Evolutionary conservation across 1,139 yeast species (phyloP).

Genomic region (Ogataea hybrid): DNA sequence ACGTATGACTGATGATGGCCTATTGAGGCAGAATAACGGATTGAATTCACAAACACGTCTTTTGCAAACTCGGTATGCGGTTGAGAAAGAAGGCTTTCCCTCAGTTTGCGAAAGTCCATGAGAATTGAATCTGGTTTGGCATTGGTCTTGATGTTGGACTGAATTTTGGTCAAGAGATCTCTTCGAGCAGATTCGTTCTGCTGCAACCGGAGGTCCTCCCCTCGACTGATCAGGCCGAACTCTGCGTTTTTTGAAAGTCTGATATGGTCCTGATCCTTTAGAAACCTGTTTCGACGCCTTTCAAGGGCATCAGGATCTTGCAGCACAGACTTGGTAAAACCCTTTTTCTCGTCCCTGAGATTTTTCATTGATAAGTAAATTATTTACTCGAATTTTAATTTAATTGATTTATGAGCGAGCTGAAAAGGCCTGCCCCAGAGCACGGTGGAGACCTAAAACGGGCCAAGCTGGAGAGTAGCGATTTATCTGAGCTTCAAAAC

Average conservation of each 20-base stretch:
- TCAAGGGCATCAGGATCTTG: conserved; percentile 13
- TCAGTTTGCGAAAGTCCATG: conserved; percentile 43
- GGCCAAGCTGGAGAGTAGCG: neutral
- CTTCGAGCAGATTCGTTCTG: conserved; percentile 41
- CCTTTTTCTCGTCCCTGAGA: neutral
- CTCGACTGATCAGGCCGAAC: conserved; percentile 58
- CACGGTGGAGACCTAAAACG: neutral
- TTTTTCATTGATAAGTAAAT: conserved; percentile 2
- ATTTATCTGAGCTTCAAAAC: neutral
- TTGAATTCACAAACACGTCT: conserved; percentile 50
- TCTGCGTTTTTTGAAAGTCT: conserved; percentile 20
- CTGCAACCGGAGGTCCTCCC: conserved; percentile 53
- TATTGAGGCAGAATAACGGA: conserved; percentile 43
- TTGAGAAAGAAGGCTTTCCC: conserved; percentile 51
- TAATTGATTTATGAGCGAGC: conserved; percentile 1
- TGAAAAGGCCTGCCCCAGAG: conserved; percentile 1
- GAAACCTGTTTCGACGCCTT: conserved; percentile 23
- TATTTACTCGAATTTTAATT: neutral
- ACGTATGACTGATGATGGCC: conserved; percentile 58
- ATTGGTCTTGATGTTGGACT: conserved; percentile 3
- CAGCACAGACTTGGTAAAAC: neutral
- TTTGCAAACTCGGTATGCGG: conserved; percentile 41
- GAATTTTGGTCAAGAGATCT: conserved; percentile 38
- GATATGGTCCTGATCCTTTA: conserved; percentile 12
- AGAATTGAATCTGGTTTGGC: conserved; percentile 28